Evolutionary conservation across 1,139 yeast genomes (phyloP), one percentile per base, ranked within the genome.

Genomic region (Lodderomyces jiufengensis): DNA sequence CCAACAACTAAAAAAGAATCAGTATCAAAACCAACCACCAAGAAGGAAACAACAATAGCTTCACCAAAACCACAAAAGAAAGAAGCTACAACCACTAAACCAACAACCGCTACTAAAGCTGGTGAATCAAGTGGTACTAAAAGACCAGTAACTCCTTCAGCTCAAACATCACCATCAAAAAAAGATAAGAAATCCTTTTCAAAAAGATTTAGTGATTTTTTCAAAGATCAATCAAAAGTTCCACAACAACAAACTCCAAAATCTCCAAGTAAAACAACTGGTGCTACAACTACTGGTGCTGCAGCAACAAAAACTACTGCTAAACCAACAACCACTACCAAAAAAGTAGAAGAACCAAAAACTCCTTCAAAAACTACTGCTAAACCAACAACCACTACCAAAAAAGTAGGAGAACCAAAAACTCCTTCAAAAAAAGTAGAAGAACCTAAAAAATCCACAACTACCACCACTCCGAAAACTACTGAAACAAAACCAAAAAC

Each of bases 171-270:
- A 8, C 33, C 35, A 20, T 23, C 29, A 7, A 43, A 43, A 20
- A 38, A 38, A 36, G 20, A 18, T 18, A 41, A 32, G 24, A 20
- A 27, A 11, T 44, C 49, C 8, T 44, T 44, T 29, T 35, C 40
- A 9, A 39, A 33, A 32, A 41, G 43, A 31, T 43, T 46, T 18
- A 40, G 48, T 32, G 33, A 38, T 20, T 34, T 46, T 29, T 46
- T 46, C 31, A 44, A 39, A 29, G 38, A 35, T n/a, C 33, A 29
- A 23, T 23, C 36, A 4, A 23, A 26, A 12, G 25, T 26, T 8
- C 26, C 29, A n/a, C 34, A 23, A 24, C 29, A 31, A 15, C 34
- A 13, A n/a, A 25, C 11, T 11, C 4, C 23, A n/a, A 36, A 33
- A 12, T 32, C 41, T 7, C 29, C 33, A 2, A 23, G 14, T 37